Base-by-base conservation (phyloP, 2,329 filamentous ascomycete genomes). In the Graphiopsis chlorocephala region DNA sequence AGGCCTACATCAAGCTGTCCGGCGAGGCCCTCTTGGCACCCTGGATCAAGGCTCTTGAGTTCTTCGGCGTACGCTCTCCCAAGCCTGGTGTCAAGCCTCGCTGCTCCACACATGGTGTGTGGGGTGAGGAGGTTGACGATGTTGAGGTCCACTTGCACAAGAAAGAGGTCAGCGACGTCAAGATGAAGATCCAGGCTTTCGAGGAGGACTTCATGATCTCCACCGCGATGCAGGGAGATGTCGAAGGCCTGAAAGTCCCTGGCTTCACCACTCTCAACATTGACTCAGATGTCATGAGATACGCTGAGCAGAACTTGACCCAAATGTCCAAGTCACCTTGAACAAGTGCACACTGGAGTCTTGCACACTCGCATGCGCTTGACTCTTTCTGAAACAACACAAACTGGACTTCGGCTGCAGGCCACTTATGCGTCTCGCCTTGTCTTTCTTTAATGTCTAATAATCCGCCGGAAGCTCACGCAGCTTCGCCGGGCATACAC, bases 1-100 rank as follows among this genome's bases (percentile, higher is more conserved):
- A 94, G 78, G 88, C 90, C 0, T 93, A 91, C 74, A 88, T 93
- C 76, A 94, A 93, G 84, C 87, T 94, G 79, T 90, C 90, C 31
- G 91, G 91, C 28, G 90, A 93, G 71, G 91, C 90, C 0, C 81
- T 94, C 65, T 80, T 93, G 10, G 91, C 91, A 0, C 81, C 82
- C 4, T 94, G 91, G 91, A 81, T 94, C 57, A 80, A 80, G 59
- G 85, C 90, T 58, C 79, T 93, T 10, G 88, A 93, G 71, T 91
- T 94, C 73, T 80, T 82, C 65, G 79, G 82, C 57, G 89, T 91
- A 61, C 79, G 81, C 59, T 84, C 88, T 57, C 88, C 88, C 14
- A 74, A 68, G 17, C 72, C 79, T 0, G 81, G 79, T 2, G 76
- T 74, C 0, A 75, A 75, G 0, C 75, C 80, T 11, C 72, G 79